Evolutionary conservation across 2,329 filamentous ascomycete species (phyloP), one percentile per base, ranked within the genome.

Genomic region (Cylindrodendrum hubeiense): DNA sequence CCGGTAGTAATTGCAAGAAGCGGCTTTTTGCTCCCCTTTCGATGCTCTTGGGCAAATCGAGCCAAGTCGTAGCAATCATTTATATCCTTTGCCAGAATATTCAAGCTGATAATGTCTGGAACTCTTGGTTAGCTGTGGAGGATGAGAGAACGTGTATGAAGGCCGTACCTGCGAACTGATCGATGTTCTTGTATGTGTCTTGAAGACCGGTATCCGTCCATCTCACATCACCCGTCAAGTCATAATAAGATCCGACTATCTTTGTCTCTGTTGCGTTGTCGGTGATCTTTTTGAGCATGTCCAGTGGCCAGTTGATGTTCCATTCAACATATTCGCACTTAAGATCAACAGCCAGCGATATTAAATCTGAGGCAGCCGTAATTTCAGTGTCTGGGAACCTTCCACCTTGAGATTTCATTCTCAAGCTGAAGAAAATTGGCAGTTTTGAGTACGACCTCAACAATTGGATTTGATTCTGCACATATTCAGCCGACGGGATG

Each of bases 281-380:
- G 10, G 24, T 43, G n/a, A 60, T n/a, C 12, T 47, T 22, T 7
- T 28, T 26, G 22, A 60, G 39, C 10, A 17, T 39, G 1, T 49
- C 58, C 2, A 17, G 28, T 2, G 58, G 50, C 50, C 49, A 60
- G 30, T n/a, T 37, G 17, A 39, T 47, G 30, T 34, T 37, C 30
- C 51, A 37, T 49, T 60, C 58, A 3, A 60, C 41, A 15, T 54
- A 60, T 3, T 60, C 58, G 19, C 58, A 60, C 22, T 24, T 6
- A 5, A 60, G 50, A 9, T 30, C 28, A 8, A 54, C 47, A 9
- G 58, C 58, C 17, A 60, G 12, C 13, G 58, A 60, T 5, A 60
- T 50, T 22, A 60, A 28, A 17, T 54, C 47, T 12, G 47, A 13
- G 5, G 28, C 41, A 15, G 49, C 50, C 6, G 19, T 19, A 24